Conservation (phyloP, 78 protist species). For the Emiliania huxleyi region DNA sequence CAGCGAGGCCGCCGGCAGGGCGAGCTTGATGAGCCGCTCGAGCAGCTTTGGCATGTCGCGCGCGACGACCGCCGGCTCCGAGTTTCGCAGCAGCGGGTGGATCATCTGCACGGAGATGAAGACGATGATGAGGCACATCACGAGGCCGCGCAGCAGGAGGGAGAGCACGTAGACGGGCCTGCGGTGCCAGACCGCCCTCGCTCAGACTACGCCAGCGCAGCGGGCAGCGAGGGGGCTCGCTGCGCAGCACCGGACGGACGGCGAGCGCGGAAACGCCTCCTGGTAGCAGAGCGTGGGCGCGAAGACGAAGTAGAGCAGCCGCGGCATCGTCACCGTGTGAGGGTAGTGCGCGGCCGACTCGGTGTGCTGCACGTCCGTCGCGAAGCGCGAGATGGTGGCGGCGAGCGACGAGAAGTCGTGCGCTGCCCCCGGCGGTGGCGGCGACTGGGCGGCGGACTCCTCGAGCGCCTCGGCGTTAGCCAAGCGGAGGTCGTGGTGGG, state of each 20-base stretch:
- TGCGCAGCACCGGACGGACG: slow-evolving; percentile 41
- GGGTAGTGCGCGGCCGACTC: slow-evolving; percentile 41
- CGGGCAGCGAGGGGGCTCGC: too few species aligned
- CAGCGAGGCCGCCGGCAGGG: not conserved
- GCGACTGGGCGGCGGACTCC: not conserved
- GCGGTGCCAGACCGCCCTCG: too few species aligned
- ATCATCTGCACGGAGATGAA: slow-evolving; percentile 34
- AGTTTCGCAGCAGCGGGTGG: slow-evolving; percentile 16
- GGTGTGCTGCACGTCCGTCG: not conserved
- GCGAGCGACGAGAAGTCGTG: not conserved
- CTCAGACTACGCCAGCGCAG: too few species aligned
- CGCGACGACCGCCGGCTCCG: slow-evolving; percentile 18
- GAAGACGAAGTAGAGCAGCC: slow-evolving; percentile 15
- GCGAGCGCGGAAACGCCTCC: slow-evolving; percentile 43
- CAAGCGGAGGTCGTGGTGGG: not conserved
- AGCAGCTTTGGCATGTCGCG: not conserved
- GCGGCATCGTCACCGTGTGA: slow-evolving; percentile 20
- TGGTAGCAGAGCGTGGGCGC: slow-evolving; percentile 60
- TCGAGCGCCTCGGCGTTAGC: not conserved
- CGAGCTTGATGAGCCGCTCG: slow-evolving; percentile 49
- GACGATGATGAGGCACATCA: not conserved
- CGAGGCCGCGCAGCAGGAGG: not conserved
- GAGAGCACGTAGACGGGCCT: not conserved
- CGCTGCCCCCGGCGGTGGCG: too few species aligned
- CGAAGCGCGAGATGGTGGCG: not conserved